Evolutionary conservation across 164 flowering plant genomes (phyloP).

Genomic region (Malania oleifera): DNA sequence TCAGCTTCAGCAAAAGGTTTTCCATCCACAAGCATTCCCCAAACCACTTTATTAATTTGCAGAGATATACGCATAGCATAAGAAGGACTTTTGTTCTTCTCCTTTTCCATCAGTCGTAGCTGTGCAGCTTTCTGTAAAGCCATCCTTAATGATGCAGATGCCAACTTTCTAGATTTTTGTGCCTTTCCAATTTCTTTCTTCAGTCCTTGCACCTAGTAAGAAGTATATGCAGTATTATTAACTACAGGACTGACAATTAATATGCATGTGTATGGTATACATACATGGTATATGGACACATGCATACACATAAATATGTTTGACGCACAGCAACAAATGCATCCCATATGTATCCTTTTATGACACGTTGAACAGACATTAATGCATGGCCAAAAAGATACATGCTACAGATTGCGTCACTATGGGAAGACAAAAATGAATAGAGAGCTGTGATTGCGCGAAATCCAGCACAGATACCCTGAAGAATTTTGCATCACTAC

Average conservation of each 20-base stretch:
- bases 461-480: no score
- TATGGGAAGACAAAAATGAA: no score
- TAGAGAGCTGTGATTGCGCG: no score
- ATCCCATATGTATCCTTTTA: no score
- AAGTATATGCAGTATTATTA: slow-evolving; percentile 3
- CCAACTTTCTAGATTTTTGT: slow-evolving; percentile 70
- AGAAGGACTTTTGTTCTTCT: slow-evolving; percentile 95
- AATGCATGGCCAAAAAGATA: no score
- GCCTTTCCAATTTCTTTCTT: slow-evolving; percentile 66
- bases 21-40: slow-evolving; percentile 98
- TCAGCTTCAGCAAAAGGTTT: slow-evolving; percentile 99
- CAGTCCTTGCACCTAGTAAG: slow-evolving; percentile 69
- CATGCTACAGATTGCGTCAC: no score
- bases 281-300: background rate
- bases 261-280: background rate
- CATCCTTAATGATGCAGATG: slow-evolving; percentile 70
- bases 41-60: slow-evolving; percentile 88
- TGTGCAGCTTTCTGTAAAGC: slow-evolving; percentile 97
- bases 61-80: slow-evolving; percentile 97
- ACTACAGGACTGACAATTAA: background rate
- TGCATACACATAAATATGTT: background rate
- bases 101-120: slow-evolving; percentile 88
- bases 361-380: no score
- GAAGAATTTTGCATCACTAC: no score
- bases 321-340: background rate